Conservation (phyloP, 1,284 basidiomycete genomes). For the Rhodotorula sp. region DNA sequence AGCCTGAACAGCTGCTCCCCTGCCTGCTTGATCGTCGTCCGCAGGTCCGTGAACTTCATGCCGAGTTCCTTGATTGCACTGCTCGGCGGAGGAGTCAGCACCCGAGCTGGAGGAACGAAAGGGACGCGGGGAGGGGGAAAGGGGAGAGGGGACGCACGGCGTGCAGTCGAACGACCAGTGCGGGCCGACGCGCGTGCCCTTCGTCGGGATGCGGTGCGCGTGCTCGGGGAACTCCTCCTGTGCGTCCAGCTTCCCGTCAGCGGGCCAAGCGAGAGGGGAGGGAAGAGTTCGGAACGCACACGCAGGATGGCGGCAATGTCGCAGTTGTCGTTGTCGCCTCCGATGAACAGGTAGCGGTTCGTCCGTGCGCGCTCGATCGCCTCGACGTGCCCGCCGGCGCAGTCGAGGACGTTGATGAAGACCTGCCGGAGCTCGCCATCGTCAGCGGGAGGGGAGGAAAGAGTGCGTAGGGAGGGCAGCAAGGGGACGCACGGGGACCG, state of each 20-base stretch:
- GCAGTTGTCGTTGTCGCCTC: conserved; percentile 22
- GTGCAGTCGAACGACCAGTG: conserved; percentile 7
- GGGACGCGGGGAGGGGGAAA: too few relatives aligned
- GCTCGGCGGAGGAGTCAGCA: not conserved
- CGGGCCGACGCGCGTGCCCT: conserved; percentile 1
- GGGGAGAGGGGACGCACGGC: not conserved
- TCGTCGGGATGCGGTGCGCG: conserved; percentile 5
- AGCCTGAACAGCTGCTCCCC: conserved; percentile 4
- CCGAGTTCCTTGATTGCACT: conserved; percentile 57
- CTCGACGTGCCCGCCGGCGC: conserved; percentile 4
- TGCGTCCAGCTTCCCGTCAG: too few relatives aligned
- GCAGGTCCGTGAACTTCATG: conserved; percentile 53
- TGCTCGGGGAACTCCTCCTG: conserved; percentile 13
- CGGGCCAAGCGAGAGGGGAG: too few relatives aligned
- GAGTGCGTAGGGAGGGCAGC: too few relatives aligned
- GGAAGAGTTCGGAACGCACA: not conserved
- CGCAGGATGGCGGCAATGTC: not conserved
- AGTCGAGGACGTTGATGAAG: conserved; percentile 14
- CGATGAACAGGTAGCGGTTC: conserved; percentile 47
- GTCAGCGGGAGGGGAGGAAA: not conserved
- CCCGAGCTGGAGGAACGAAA: too few relatives aligned
- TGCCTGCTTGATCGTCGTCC: conserved; percentile 2
- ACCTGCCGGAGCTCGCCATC: not conserved
- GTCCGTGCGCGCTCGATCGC: conserved; percentile 1
- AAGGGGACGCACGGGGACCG: conserved; percentile 1